Conservation (phyloP, 345 rosid species). For the Acer negundo region DNA sequence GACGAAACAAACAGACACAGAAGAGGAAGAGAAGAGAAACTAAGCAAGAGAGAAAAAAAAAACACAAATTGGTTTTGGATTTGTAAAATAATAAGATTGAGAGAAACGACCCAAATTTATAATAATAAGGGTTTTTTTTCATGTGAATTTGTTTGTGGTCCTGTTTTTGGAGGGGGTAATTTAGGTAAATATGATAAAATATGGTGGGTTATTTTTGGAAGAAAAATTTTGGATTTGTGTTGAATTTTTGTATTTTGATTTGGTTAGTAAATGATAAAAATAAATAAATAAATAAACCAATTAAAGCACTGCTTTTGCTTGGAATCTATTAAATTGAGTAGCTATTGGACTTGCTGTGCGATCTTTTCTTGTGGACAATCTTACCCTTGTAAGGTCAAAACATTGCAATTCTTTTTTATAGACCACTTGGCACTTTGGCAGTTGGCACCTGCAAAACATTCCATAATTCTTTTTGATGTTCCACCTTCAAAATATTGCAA, state of each 20-base stretch:
- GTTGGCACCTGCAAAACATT: too few species aligned
- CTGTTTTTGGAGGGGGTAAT: not conserved
- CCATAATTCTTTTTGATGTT: too few species aligned
- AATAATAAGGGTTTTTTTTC: not conserved
- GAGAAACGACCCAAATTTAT: constrained; percentile 2
- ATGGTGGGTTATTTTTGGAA: not conserved
- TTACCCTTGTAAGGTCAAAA: not conserved
- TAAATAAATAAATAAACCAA: not conserved
- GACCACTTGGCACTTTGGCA: too few species aligned
- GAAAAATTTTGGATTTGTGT: not conserved
- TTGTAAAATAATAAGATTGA: not conserved
- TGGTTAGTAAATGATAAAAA: too few species aligned
- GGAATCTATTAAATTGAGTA: not conserved
- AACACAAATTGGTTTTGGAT: not conserved
- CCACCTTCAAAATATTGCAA: too few species aligned
- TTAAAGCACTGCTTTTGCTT: not conserved
- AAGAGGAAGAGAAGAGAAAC: not conserved
- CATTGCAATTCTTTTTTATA: not conserved
- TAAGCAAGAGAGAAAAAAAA: not conserved
- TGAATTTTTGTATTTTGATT: too few species aligned
- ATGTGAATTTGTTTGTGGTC: constrained; percentile 4
- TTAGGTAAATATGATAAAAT: not conserved
- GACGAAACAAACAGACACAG: not conserved
- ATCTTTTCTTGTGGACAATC: not conserved
- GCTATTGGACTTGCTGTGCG: not conserved